Conservation (phyloP, 306 rosid species). For the Cicer arietinum region DNA sequence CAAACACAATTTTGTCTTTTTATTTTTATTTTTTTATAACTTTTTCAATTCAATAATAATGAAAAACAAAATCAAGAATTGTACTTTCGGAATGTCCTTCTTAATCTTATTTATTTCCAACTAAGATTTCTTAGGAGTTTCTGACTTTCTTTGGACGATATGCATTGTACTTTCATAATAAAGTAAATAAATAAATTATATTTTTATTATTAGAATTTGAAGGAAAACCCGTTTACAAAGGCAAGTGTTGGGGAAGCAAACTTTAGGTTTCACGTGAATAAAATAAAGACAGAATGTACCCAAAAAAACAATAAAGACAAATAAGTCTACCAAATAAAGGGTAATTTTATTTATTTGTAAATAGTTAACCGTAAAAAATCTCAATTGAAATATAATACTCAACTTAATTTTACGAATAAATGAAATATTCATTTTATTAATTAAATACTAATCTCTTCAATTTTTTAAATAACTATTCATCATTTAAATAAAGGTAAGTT, state of each 20-base stretch:
- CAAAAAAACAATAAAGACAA: background rate
- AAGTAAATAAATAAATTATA: background rate
- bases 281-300: background rate
- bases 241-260: background rate
- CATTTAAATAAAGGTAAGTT: too few relatives aligned
- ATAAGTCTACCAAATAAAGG: background rate
- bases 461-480: too few relatives aligned
- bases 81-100: background rate
- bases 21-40: too few relatives aligned
- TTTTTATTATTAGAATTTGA: background rate
- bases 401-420: too few relatives aligned
- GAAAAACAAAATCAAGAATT: conserved; percentile 1
- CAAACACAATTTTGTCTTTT: background rate
- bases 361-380: too few relatives aligned
- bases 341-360: background rate
- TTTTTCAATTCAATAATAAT: conserved; percentile 5
- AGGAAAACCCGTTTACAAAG: background rate
- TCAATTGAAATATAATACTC: too few relatives aligned
- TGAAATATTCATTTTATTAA: too few relatives aligned
- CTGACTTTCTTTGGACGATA: too few relatives aligned
- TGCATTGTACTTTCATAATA: background rate
- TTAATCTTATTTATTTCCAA: background rate
- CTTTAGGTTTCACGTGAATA: conserved; percentile 7
- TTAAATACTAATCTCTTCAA: too few relatives aligned
- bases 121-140: background rate